phyloP scores from a whole-genome alignment of 306 rosid genomes.

The Quercus variabilis region DNA sequence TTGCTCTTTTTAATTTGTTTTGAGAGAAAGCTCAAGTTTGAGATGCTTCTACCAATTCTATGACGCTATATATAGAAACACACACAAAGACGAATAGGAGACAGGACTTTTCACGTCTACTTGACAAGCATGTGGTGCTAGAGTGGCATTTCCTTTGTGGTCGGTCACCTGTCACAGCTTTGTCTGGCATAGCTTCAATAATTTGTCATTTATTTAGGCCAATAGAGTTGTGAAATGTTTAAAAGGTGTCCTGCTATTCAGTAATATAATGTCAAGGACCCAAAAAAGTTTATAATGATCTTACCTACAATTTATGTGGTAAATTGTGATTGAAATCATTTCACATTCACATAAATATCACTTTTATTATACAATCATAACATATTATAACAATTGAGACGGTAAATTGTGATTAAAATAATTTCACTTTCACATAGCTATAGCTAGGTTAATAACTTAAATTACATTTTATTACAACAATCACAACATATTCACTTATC shows the following conservation, averaged over 20 bases:
- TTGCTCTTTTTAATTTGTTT: constrained; percentile 9
- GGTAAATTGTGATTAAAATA: too few species aligned
- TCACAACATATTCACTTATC: too few species aligned
- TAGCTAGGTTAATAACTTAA: too few species aligned
- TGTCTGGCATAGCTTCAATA: constrained; percentile 30
- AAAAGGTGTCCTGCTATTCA: neutral
- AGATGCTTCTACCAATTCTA: constrained; percentile 7
- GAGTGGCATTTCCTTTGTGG: constrained; percentile 22
- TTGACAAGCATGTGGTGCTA: constrained; percentile 40
- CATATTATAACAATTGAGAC: too few species aligned
- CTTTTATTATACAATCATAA: too few species aligned
- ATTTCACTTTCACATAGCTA: too few species aligned
- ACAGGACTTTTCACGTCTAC: neutral
- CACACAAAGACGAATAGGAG: neutral
- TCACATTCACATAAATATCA: too few species aligned
- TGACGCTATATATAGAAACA: constrained; percentile 14
- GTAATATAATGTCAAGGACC: too few species aligned
- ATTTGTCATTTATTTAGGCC: constrained; percentile 14
- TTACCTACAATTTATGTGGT: too few species aligned
- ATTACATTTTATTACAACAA: too few species aligned
- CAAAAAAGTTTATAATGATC: too few species aligned
- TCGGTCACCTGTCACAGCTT: constrained; percentile 32
- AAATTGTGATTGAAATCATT: too few species aligned
- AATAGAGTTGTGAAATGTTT: neutral
- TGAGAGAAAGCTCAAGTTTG: neutral